These are phyloP conservation scores for Aspergillus floridensis DNA, from an alignment of 2,329 filamentous ascomycete genomes.

Conservation along the genomic window DNA sequence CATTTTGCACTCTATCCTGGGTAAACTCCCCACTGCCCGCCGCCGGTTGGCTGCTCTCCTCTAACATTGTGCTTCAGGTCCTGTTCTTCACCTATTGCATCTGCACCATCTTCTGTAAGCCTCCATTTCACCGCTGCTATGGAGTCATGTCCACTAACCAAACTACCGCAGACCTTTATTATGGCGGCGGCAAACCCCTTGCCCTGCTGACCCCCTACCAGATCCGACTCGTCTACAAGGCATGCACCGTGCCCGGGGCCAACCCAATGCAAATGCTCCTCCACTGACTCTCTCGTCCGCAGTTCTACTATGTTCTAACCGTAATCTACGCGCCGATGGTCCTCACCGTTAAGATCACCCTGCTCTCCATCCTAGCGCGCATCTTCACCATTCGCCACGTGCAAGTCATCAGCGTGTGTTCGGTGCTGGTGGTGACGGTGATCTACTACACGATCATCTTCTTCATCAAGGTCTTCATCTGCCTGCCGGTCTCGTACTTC, in stretches of 20 bases:
- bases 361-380: constrained; percentile 14
- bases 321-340: constrained; percentile 16
- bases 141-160: background rate
- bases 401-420: constrained; percentile 12
- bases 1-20: background rate
- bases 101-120: background rate
- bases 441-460: constrained; percentile 17
- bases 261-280: too few relatives aligned
- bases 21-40: background rate
- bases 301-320: constrained; percentile 15
- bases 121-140: background rate
- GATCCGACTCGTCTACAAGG: background rate
- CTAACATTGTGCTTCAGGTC: background rate
- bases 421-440: constrained; percentile 10
- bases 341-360: constrained; percentile 16
- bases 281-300: too few relatives aligned
- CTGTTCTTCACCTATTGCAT: background rate
- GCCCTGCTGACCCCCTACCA: background rate
- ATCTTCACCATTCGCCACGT: constrained; percentile 13
- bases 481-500: constrained; percentile 16
- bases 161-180: background rate
- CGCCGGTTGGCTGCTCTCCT: background rate
- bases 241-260: background rate
- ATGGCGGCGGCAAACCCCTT: background rate
- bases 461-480: constrained; percentile 20